Base-by-base conservation (phyloP, 345 rosid genomes). In the Citrus trifoliata region DNA sequence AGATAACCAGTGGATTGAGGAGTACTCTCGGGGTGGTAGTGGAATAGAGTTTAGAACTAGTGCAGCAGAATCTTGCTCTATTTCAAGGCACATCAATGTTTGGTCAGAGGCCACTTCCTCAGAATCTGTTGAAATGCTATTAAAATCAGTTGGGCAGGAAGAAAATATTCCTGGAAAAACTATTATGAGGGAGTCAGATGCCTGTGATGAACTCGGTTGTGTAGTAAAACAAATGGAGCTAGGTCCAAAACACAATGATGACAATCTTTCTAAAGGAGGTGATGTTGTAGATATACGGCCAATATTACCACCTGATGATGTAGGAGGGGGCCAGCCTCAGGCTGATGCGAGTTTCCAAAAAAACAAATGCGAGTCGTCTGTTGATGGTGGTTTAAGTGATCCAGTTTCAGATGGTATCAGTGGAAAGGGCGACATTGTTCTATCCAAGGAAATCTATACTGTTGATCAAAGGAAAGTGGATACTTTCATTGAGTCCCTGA, bases 101-200 rank as follows among this genome's bases (percentile, higher is more conserved):
- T 94, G 99, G 99, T 97, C 97, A 76, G 98, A 93, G 92, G 96
- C 93, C 46, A 83, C 98, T 78, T 93, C 98, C 71, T 88, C 89
- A 28, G 96, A 93, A 77, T 93, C 98, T 81, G 94, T 92, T 87
- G 98, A 92, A 86, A 93, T 93, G 98, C 87, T 93, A 80, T 87
- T 97, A 84, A 97, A 94, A 83, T 97, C 98, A 58, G 95, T 95
- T 78, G 98, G 97, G 48, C 95, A 92, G 88, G 99, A 97, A 76
- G 95, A 97, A 74, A 83, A 74, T 16, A 76, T 84, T 82, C 91
- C 85, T 24, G 83, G 67, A 73, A 88, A 91, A 76, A 53, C 73
- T 83, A 82, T 75, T 78, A 78, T 65, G 76, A 89, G 83, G 84
- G 92, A 81, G 63, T 85, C 93, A 67, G 91, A 87, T 78, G 86